These are phyloP conservation scores for Dictyostelium citrinum DNA, from an alignment of 78 protist species.

Conservation along the genomic window DNA sequence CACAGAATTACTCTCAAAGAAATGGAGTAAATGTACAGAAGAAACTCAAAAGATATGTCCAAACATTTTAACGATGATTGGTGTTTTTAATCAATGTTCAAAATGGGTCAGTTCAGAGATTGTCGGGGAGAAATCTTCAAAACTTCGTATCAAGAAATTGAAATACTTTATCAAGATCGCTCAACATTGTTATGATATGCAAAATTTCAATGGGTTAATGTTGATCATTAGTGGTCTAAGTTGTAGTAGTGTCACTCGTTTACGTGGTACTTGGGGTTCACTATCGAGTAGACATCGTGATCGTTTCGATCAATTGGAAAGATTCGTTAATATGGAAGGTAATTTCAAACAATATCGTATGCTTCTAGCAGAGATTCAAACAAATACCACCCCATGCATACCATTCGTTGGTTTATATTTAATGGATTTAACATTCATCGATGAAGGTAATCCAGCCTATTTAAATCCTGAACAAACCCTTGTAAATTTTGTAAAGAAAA, in stretches of 20 bases:
- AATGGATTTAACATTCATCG: conserved; percentile 78
- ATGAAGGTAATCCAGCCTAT: conserved; percentile 77
- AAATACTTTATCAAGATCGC: conserved; percentile 59
- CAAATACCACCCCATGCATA: conserved; percentile 13
- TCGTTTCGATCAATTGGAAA: conserved; percentile 40
- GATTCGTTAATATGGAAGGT: conserved; percentile 73
- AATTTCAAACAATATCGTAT: conserved; percentile 59
- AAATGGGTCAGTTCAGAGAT: conserved; percentile 62
- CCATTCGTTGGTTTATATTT: conserved; percentile 72
- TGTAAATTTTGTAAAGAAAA: conserved; percentile 70
- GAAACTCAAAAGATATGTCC: conserved; percentile 83
- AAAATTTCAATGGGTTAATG: conserved; percentile 52
- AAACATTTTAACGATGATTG: conserved; percentile 86
- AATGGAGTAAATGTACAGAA: conserved; percentile 68
- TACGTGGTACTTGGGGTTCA: conserved; percentile 66
- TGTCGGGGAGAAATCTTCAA: conserved; percentile 36
- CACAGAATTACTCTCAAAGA: conserved; percentile 80
- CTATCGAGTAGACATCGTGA: conserved; percentile 44
- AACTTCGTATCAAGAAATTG: conserved; percentile 33
- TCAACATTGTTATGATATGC: conserved; percentile 65
- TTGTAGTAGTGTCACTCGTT: conserved; percentile 37
- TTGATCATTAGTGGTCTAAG: conserved; percentile 46
- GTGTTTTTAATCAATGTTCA: conserved; percentile 73
- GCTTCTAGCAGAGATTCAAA: conserved; percentile 1
- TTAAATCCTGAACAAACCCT: neutral